Conservation (phyloP, 2,329 filamentous ascomycete genomes). For the Alternaria dauci region DNA sequence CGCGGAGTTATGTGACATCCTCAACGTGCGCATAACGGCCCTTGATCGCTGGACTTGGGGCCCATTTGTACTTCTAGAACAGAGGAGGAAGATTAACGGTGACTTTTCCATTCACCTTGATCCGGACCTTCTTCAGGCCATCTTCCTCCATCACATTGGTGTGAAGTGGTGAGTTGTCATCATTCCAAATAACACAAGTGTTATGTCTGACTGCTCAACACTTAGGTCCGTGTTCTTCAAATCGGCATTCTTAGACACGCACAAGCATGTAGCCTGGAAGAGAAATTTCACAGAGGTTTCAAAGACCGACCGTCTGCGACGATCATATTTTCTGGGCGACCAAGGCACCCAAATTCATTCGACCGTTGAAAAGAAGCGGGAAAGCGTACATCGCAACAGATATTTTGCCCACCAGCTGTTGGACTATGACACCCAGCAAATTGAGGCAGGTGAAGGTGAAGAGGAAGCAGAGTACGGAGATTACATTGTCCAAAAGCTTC, state of each 20-base stretch:
- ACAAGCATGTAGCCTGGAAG: constrained; percentile 31
- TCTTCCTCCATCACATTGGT: constrained; percentile 47
- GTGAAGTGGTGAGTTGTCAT: constrained; percentile 28
- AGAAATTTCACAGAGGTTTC: constrained; percentile 23
- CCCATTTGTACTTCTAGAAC: constrained; percentile 38
- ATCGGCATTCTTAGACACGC: constrained; percentile 28
- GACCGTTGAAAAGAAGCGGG: constrained; percentile 34
- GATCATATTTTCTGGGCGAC: constrained; percentile 37
- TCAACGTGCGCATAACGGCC: constrained; percentile 42
- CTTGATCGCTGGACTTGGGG: constrained; percentile 44
- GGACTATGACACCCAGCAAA: constrained; percentile 30
- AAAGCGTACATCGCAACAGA: constrained; percentile 22
- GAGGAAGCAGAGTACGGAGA: constrained; percentile 40
- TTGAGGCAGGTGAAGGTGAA: constrained; percentile 41
- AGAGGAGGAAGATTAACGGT: constrained; percentile 42
- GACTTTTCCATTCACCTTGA: constrained; percentile 41
- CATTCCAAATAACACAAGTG: not conserved
- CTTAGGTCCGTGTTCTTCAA: constrained; percentile 43
- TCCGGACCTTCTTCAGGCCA: constrained; percentile 43
- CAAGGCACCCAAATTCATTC: not conserved
- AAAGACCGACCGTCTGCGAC: constrained; percentile 32
- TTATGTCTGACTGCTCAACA: not conserved
- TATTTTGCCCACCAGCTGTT: constrained; percentile 43
- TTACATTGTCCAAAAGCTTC: constrained; percentile 12
- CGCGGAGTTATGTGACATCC: constrained; percentile 42